Evolutionary conservation across 1,139 yeast species (phyloP), one percentile per base, ranked within the genome.

Genomic region (Taphrina confusa): DNA sequence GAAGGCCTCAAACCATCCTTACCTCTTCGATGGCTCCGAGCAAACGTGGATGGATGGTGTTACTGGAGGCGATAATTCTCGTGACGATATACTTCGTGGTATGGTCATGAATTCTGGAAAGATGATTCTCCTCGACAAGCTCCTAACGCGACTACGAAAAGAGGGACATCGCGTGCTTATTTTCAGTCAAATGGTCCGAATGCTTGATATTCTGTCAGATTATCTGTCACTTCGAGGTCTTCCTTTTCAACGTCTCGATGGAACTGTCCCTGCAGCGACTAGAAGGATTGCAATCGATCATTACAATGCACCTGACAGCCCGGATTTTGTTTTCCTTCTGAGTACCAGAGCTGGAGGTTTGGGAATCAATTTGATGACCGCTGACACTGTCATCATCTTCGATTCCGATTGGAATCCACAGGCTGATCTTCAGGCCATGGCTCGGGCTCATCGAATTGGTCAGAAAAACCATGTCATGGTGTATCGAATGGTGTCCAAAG

Each of bases 371-470:
- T 79, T 94, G 71, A 92, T 91, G 97, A 92, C 98, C 4, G 98
- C 99, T 2, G 99, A 92, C 70, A 92, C 98, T 3, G 99, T 92
- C 34, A 88, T 92, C 67, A 90, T 92, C 46, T 92, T 92, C 74
- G 99, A 92, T 74, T 87, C 96, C 11, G 99, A 92, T 76, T 92
- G 99, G 99, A 92, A 92, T 70, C 97, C 97, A 0, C 97, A 92
- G 74, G 97, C 97, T 0, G 98, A 91, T 79, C 76, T 91, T 67
- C 97, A 92, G 74, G 98, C 98, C 3, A 94, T 94, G 99, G 99
- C 98, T 0, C 84, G 99, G 75, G 99, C 98, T 2, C 99, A 92
- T 75, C 84, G 99, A 78, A 92, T 92, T 70, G 99, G 99, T 14
- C 99, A 92, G 73, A 92, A 92, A 73, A 61, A 60, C 68, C 98